These are phyloP conservation scores for Isoetes taiwanensis DNA, from an alignment of 75 land plant species.

Conservation along the genomic window DNA sequence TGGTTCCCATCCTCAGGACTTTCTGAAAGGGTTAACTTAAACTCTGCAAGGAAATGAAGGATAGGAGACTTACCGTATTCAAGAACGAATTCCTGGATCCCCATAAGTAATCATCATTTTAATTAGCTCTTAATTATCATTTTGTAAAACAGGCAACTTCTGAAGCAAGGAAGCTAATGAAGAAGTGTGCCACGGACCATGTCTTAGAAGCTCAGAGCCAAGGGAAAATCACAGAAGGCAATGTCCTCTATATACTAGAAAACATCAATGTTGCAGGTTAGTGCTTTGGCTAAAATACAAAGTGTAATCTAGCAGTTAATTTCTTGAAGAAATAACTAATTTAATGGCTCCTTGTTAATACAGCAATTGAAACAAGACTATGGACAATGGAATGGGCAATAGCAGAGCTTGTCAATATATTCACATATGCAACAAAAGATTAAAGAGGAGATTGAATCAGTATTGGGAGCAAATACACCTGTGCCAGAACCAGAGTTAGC, in stretches of 20 bases:
- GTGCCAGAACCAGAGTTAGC: not conserved
- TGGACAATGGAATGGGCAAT: constrained; percentile 5
- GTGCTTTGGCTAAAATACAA: too few relatives aligned
- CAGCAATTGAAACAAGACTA: not conserved
- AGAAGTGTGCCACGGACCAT: not conserved
- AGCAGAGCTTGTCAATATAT: constrained; percentile 4
- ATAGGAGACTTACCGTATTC: not conserved
- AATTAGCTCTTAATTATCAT: too few relatives aligned
- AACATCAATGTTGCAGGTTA: constrained; percentile 5
- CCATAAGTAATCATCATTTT: not conserved
- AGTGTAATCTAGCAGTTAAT: too few relatives aligned
- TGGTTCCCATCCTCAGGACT: not conserved
- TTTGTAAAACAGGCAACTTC: too few relatives aligned
- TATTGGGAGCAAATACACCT: not conserved
- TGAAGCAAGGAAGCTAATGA: not conserved
- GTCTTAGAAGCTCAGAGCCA: not conserved
- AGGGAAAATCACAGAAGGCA: not conserved
- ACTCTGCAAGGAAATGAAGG: not conserved
- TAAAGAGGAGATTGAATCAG: not conserved
- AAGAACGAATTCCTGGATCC: not conserved
- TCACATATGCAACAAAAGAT: not conserved
- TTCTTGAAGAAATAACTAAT: not conserved
- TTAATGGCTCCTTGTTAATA: too few relatives aligned
- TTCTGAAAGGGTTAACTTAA: not conserved
- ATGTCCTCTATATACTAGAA: not conserved